A percentile compares a stretch with the other conserved stretches of the same genome.
Evolutionary conservation across 1,284 basidiomycete genomes (phyloP).

Genomic region (Apiotrichum porosum): DNA sequence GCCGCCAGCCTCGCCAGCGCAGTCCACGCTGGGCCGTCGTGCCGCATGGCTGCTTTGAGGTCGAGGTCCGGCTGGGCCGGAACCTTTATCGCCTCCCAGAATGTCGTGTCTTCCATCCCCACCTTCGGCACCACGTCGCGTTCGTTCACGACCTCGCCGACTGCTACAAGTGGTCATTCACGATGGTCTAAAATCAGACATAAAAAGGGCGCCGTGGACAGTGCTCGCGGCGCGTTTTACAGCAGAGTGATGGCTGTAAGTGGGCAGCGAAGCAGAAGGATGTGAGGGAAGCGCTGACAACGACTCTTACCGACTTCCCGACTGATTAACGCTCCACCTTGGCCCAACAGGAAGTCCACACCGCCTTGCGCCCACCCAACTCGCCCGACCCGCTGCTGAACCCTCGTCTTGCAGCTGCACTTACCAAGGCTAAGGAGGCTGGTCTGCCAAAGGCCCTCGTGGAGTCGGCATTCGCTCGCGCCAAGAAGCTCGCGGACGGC

Average conservation of each 20-base stretch:
- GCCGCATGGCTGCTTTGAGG: too few relatives aligned
- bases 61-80: too few relatives aligned
- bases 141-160: constrained; percentile 8
- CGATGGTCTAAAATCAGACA: constrained; percentile 82
- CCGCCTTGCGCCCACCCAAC: constrained; percentile 62
- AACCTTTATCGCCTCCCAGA: too few relatives aligned
- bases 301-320: not conserved
- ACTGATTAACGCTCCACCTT: not conserved
- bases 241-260: constrained; percentile 60
- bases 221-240: constrained; percentile 60
- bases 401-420: constrained; percentile 56
- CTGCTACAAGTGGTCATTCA: constrained; percentile 29
- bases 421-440: constrained; percentile 60
- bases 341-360: constrained; percentile 63
- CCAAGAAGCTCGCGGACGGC: constrained; percentile 30
- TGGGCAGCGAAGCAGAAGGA: not conserved
- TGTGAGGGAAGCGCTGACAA: too few relatives aligned
- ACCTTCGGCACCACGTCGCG: not conserved
- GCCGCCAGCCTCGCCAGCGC: too few relatives aligned
- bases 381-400: constrained; percentile 65
- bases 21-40: too few relatives aligned
- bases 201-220: constrained; percentile 68
- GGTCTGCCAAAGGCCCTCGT: constrained; percentile 75
- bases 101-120: not conserved
- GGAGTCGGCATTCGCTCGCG: constrained; percentile 61